Percentiles rank a stretch among this genome's conserved stretches.
These are phyloP conservation scores for Parietaria judaica DNA, from an alignment of 306 rosid species.

Conservation along the genomic window DNA sequence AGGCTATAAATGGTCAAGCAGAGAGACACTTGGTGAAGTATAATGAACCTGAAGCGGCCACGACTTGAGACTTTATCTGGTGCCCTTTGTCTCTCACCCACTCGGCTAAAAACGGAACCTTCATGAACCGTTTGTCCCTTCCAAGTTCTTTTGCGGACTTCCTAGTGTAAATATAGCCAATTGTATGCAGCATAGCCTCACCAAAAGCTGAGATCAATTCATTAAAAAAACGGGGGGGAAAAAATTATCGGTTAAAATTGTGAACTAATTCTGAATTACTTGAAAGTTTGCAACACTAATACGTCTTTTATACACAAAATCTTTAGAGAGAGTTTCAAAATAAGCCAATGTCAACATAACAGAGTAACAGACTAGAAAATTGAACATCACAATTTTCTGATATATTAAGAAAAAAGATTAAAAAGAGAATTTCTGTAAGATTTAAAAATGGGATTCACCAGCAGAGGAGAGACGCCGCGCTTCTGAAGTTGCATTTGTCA, in stretches of 20 bases:
- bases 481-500: constrained; percentile 61
- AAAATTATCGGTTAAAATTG: not conserved
- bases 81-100: constrained; percentile 98
- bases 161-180: constrained; percentile 90
- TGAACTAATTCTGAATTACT: too few relatives aligned
- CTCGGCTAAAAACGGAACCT: constrained; percentile 88
- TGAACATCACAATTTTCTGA: too few relatives aligned
- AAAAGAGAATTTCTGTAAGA: too few relatives aligned
- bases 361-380: too few relatives aligned
- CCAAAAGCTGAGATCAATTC: constrained; percentile 64
- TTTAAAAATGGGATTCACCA: constrained; percentile 29
- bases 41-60: constrained; percentile 82
- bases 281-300: too few relatives aligned
- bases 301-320: too few relatives aligned
- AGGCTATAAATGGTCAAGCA: constrained; percentile 14
- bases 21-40: too few relatives aligned
- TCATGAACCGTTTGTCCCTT: constrained; percentile 68
- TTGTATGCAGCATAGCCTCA: constrained; percentile 95
- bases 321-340: too few relatives aligned
- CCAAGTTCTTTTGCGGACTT: constrained; percentile 78
- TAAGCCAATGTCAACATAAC: too few relatives aligned
- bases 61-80: constrained; percentile 84
- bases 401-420: too few relatives aligned
- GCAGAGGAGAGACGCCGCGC: constrained; percentile 67
- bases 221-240: not conserved